Percentiles rank a stretch among this genome's conserved stretches.
phyloP scores from a whole-genome alignment of 805 yeast species.

The Suhomyces canberraensis region DNA sequence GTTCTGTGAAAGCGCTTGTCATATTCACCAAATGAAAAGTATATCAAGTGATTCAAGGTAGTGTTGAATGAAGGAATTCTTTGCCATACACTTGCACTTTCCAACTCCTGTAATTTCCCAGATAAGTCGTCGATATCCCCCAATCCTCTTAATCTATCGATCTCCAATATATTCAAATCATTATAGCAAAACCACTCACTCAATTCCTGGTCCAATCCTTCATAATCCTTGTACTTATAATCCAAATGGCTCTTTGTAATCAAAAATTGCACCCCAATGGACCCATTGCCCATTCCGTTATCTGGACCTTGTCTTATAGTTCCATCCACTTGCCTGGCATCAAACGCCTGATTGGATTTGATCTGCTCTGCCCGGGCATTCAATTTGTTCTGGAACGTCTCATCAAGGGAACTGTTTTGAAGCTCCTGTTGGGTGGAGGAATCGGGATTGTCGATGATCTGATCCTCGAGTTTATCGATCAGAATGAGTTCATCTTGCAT shows the following conservation, averaged over 20 bases:
- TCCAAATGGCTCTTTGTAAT: constrained; percentile 29
- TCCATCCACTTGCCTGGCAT: constrained; percentile 3
- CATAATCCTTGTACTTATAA: constrained; percentile 28
- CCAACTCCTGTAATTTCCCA: background rate
- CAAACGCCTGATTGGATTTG: constrained; percentile 8
- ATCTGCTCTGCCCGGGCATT: constrained; percentile 43
- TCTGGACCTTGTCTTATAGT: background rate
- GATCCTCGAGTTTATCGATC: constrained; percentile 47
- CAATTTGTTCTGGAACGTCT: constrained; percentile 40
- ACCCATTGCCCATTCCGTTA: background rate
- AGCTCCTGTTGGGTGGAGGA: constrained; percentile 28
- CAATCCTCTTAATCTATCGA: background rate
- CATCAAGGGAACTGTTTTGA: constrained; percentile 31
- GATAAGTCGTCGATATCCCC: background rate
- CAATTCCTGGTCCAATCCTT: constrained; percentile 25
- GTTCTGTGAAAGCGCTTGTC: constrained; percentile 7
- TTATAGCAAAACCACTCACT: constrained; percentile 37
- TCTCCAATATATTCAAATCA: constrained; percentile 20
- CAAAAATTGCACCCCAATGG: constrained; percentile 22
- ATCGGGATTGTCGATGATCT: constrained; percentile 43
- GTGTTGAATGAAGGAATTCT: background rate
- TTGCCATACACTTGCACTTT: background rate
- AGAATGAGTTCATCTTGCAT: constrained; percentile 25
- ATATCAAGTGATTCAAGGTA: constrained; percentile 10
- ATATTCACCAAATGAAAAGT: constrained; percentile 27